Conservation (phyloP, 805 yeast genomes). For the Nakazawaea pomicola region DNA sequence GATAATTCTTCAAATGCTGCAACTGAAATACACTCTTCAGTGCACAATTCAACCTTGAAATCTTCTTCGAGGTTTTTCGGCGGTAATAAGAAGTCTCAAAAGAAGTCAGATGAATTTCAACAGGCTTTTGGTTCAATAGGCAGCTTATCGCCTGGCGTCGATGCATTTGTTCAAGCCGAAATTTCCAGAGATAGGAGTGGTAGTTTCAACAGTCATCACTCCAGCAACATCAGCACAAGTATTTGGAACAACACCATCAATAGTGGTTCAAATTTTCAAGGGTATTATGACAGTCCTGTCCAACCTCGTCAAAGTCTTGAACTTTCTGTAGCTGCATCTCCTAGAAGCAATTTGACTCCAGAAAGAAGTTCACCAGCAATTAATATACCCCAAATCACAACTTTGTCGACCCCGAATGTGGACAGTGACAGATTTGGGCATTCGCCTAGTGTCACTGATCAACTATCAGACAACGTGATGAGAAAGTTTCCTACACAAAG, state of each 20-base stretch:
- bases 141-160: conserved; percentile 1
- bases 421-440: no score
- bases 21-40: conserved; percentile 1
- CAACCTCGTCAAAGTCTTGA: conserved; percentile 2
- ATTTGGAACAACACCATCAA: conserved; percentile 24
- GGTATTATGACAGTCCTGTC: conserved; percentile 3
- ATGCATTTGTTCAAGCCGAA: no score
- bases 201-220: conserved; percentile 20
- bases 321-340: neutral
- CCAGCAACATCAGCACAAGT: conserved; percentile 22
- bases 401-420: neutral
- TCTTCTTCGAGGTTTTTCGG: conserved; percentile 14
- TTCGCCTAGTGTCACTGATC: neutral
- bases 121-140: conserved; percentile 4
- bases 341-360: neutral
- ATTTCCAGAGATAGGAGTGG: conserved; percentile 25
- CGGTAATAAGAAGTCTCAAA: conserved; percentile 6
- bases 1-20: conserved; percentile 2
- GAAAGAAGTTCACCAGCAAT: neutral
- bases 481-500: conserved; percentile 7
- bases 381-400: neutral
- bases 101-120: conserved; percentile 4
- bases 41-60: conserved; percentile 2
- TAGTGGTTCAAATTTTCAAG: conserved; percentile 9
- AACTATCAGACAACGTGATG: neutral